phyloP scores from a whole-genome alignment of 2,329 filamentous ascomycete genomes.

The Pestalotiopsis sp. region DNA sequence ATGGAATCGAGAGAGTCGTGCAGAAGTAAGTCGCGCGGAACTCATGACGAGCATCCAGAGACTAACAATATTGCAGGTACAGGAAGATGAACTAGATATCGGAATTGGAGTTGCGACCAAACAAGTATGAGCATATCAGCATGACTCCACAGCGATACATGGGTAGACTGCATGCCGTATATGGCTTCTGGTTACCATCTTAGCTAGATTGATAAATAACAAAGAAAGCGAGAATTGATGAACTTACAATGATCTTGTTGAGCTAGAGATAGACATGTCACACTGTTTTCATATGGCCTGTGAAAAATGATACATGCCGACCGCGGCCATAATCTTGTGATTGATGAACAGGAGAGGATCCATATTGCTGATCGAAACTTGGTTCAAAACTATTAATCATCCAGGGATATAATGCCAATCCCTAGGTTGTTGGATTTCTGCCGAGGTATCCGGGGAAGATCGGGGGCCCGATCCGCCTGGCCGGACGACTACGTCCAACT shows the following conservation, averaged over 20 bases:
- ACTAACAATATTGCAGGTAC: not conserved
- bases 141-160: not conserved
- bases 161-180: not conserved
- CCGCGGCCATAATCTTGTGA: not conserved
- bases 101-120: not conserved
- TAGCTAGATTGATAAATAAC: not conserved
- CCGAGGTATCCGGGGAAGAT: not conserved
- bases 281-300: not conserved
- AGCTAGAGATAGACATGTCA: not conserved
- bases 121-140: not conserved
- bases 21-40: slow-evolving; percentile 56
- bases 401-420: not conserved
- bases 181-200: not conserved
- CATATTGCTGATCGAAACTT: not conserved
- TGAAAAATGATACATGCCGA: not conserved
- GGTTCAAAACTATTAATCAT: not conserved
- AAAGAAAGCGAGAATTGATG: not conserved
- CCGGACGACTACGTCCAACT: not conserved
- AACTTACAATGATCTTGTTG: not conserved
- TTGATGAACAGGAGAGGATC: not conserved
- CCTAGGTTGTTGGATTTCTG: not conserved
- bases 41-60: not conserved
- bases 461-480: not conserved
- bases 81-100: not conserved
- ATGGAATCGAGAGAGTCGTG: slow-evolving; percentile 83